Evolutionary conservation across 2,329 filamentous ascomycete genomes (phyloP).

Genomic region (Phialophora expanda): DNA sequence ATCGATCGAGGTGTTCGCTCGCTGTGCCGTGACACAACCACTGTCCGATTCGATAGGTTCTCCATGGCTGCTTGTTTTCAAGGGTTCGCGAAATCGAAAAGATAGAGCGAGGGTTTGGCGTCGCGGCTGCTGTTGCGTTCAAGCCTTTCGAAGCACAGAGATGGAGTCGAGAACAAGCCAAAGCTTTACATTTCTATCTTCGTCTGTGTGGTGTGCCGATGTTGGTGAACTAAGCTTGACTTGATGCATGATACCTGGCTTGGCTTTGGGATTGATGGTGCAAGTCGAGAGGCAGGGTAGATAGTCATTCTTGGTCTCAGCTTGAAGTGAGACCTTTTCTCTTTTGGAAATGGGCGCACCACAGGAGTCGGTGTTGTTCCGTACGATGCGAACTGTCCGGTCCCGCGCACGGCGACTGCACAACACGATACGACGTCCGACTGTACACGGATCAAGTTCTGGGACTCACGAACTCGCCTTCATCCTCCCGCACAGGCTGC

Average conservation of each 20-base stretch:
- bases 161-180: no score
- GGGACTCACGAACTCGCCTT: conserved; percentile 53
- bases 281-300: neutral
- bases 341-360: no score
- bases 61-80: neutral
- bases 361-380: no score
- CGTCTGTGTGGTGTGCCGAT: neutral
- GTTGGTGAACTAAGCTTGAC: neutral
- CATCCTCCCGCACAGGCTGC: conserved; percentile 64
- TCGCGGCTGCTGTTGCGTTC: no score
- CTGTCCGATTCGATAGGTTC: no score
- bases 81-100: neutral
- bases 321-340: no score
- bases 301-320: neutral
- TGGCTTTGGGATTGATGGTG: neutral
- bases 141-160: no score
- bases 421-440: neutral
- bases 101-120: neutral
- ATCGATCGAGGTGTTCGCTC: no score
- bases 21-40: no score
- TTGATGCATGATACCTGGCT: neutral
- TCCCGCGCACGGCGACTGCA: no score
- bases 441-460: neutral
- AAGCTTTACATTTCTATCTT: no score
- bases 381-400: no score